A percentile compares a stretch with the other conserved stretches of the same genome.
phyloP scores from a whole-genome alignment of 2,329 filamentous ascomycete genomes.

The Aspergillus sclerotialis region DNA sequence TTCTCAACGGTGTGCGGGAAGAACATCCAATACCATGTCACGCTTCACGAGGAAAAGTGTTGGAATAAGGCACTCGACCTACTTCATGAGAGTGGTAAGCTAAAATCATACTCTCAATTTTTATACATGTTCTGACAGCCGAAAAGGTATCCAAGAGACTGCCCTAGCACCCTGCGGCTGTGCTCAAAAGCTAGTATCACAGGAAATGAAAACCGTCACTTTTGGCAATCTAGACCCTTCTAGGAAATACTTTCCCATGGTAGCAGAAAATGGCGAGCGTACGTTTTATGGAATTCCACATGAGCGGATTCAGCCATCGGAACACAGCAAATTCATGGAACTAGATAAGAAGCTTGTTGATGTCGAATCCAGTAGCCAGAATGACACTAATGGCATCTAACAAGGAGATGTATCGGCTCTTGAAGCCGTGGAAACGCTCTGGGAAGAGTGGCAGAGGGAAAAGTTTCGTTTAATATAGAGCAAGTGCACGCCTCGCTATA shows the following conservation, averaged over 20 bases:
- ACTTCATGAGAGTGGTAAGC: background rate
- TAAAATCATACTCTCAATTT: background rate
- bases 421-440: background rate
- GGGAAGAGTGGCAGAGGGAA: background rate
- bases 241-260: background rate
- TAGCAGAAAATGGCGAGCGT: background rate
- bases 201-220: background rate
- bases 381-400: background rate
- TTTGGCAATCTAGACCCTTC: background rate
- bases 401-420: background rate
- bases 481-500: background rate
- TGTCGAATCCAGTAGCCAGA: background rate
- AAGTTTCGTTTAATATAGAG: background rate
- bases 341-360: background rate
- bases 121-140: background rate
- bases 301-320: background rate
- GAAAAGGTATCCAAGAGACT: background rate
- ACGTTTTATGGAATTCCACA: background rate
- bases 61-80: background rate
- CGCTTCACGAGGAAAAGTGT: background rate
- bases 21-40: background rate
- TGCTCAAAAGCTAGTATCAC: background rate
- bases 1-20: background rate
- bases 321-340: background rate
- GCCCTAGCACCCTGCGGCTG: background rate